Percentiles rank a stretch among this genome's conserved stretches.
Conservation (phyloP, 306 rosid species). For the Carpinus viminea region DNA sequence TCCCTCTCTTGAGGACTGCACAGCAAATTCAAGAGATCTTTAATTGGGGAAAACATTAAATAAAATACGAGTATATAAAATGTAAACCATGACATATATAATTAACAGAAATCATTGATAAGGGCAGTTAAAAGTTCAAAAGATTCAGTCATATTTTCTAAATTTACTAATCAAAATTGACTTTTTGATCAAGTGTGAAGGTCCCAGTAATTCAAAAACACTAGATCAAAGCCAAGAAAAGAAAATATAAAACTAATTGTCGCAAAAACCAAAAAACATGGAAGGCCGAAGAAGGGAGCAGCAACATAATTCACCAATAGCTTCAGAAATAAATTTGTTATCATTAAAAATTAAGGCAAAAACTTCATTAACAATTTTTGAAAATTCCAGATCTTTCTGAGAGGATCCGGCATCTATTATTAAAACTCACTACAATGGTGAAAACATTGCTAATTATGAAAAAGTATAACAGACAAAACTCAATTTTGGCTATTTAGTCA, state of each 20-base stretch:
- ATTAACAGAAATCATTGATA: not conserved
- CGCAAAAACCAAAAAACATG: not conserved
- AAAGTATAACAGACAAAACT: not conserved
- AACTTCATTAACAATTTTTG: not conserved
- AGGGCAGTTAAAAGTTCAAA: not conserved
- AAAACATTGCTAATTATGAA: not conserved
- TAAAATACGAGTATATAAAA: not conserved
- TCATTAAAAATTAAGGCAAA: not conserved
- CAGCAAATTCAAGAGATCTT: slow-evolving; percentile 23
- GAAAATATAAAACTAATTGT: not conserved
- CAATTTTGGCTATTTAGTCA: not conserved
- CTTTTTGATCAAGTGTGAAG: not conserved
- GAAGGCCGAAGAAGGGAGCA: not conserved
- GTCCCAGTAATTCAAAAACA: not conserved
- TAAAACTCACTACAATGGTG: not conserved
- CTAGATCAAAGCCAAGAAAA: not conserved
- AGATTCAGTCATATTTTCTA: not conserved
- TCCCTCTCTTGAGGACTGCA: slow-evolving; percentile 93
- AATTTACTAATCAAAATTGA: not conserved
- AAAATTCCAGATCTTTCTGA: not conserved
- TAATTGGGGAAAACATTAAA: slow-evolving; percentile 1
- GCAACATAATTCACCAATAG: not conserved
- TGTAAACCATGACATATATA: not conserved
- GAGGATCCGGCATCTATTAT: not conserved
- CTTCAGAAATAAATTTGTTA: not conserved